phyloP scores from a whole-genome alignment of 148 eudicot genomes.

The Spergularia marina region DNA sequence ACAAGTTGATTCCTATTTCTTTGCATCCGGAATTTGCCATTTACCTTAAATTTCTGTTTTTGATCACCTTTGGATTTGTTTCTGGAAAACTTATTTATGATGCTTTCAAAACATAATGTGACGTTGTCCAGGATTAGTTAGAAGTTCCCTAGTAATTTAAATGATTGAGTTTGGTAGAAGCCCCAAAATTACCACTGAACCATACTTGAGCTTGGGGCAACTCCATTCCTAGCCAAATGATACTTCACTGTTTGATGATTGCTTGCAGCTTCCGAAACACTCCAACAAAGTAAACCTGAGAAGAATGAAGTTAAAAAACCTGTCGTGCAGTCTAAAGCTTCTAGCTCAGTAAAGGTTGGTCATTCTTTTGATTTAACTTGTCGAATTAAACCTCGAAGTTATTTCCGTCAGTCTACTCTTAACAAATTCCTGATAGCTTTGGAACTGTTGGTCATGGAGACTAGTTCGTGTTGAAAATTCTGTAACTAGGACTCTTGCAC shows the following conservation, averaged over 20 bases:
- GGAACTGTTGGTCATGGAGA: slow-evolving; percentile 1
- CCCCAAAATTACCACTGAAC: too few relatives aligned
- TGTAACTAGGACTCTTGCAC: background rate
- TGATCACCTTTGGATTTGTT: background rate
- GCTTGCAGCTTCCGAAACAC: slow-evolving; percentile 50
- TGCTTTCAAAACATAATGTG: background rate
- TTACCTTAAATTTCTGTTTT: background rate
- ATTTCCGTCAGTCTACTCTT: background rate
- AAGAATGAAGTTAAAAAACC: slow-evolving; percentile 38
- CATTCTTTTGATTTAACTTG: background rate
- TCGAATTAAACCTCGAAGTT: background rate
- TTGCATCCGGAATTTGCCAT: background rate
- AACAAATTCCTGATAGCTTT: background rate
- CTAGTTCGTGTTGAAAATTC: slow-evolving; percentile 4
- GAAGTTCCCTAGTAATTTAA: too few relatives aligned
- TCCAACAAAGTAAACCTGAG: slow-evolving; percentile 41
- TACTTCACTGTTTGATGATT: background rate
- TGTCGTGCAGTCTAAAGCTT: slow-evolving; percentile 28
- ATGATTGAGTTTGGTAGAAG: too few relatives aligned
- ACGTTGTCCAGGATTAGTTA: too few relatives aligned
- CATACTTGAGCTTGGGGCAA: too few relatives aligned
- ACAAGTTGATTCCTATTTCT: background rate
- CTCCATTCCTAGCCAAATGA: too few relatives aligned
- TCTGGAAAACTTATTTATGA: background rate
- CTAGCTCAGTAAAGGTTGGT: slow-evolving; percentile 49